phyloP scores from a whole-genome alignment of 805 yeast species.

The Cyberlindnera maclurae region DNA sequence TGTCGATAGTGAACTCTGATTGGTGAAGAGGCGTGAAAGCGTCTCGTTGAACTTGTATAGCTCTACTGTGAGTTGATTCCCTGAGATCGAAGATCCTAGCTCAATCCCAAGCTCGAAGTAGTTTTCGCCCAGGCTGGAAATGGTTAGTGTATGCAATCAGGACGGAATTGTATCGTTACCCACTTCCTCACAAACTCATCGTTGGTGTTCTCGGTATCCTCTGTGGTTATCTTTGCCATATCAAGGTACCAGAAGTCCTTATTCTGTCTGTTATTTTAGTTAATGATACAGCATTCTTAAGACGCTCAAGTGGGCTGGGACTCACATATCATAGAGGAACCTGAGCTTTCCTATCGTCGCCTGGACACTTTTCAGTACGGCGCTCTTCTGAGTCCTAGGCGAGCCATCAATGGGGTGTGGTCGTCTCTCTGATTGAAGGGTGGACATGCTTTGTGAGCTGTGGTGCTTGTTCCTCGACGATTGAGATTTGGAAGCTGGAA shows the following conservation, averaged over 20 bases:
- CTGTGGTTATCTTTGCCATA: conserved; percentile 11
- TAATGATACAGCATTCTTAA: conserved; percentile 2
- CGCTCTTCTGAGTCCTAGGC: too few relatives aligned
- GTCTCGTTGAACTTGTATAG: conserved; percentile 23
- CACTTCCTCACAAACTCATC: conserved; percentile 15
- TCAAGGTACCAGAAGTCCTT: conserved; percentile 20
- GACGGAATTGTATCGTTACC: conserved; percentile 2
- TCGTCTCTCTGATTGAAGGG: too few relatives aligned
- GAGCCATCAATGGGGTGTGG: too few relatives aligned
- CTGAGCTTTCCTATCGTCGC: conserved; percentile 5
- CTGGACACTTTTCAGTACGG: too few relatives aligned
- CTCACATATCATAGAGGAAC: conserved; percentile 13
- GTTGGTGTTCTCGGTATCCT: conserved; percentile 20
- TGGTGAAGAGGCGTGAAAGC: conserved; percentile 16
- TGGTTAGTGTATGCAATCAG: neutral
- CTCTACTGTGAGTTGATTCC: conserved; percentile 12
- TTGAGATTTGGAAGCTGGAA: too few relatives aligned
- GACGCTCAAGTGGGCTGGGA: neutral
- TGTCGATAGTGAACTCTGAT: conserved; percentile 1
- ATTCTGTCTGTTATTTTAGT: conserved; percentile 7
- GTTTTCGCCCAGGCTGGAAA: conserved; percentile 7
- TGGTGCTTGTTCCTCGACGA: too few relatives aligned
- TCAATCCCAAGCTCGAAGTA: conserved; percentile 11
- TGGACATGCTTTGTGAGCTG: too few relatives aligned
- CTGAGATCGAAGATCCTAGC: conserved; percentile 7